These are phyloP conservation scores for Podila epicladia DNA, from an alignment of 192 early-diverging fungal species.

Conservation along the genomic window DNA sequence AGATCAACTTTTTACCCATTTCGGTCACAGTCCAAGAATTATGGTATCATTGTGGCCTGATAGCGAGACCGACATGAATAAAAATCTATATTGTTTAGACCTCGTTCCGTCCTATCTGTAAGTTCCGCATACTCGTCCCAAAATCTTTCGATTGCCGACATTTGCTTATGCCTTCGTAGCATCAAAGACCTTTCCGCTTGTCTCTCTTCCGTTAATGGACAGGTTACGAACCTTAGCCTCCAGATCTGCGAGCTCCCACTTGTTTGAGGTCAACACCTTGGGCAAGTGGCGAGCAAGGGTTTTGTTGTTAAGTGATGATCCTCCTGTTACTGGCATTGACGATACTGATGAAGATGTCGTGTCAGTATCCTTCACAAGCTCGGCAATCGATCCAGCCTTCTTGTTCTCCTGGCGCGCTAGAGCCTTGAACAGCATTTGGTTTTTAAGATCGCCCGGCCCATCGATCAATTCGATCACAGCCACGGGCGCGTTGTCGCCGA, in stretches of 20 bases:
- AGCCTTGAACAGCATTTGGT: constrained; percentile 56
- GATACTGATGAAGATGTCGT: neutral
- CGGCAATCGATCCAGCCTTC: constrained; percentile 28
- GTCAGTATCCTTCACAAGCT: constrained; percentile 18
- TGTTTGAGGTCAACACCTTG: constrained; percentile 40
- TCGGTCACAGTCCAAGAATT: too few relatives aligned
- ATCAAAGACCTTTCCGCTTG: constrained; percentile 42
- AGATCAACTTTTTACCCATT: neutral
- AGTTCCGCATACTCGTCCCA: neutral
- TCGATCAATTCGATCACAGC: constrained; percentile 94
- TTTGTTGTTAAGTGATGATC: constrained; percentile 17
- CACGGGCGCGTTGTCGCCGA: constrained; percentile 87
- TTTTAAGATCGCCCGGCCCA: constrained; percentile 80
- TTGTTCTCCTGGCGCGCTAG: constrained; percentile 52
- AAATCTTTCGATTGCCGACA: neutral
- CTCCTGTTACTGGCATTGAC: neutral
- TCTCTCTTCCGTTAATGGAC: constrained; percentile 4
- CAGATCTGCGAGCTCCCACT: constrained; percentile 46
- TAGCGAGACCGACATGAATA: too few relatives aligned
- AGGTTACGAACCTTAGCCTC: constrained; percentile 30
- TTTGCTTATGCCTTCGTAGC: constrained; percentile 39
- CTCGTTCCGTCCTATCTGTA: too few relatives aligned
- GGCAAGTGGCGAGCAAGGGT: constrained; percentile 36
- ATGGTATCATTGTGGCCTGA: too few relatives aligned
- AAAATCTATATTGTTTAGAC: too few relatives aligned